Evolutionary conservation across 257 asterid genomes (phyloP), one percentile per base, ranked within the genome.

Genomic region (Nicotiana tabacum): DNA sequence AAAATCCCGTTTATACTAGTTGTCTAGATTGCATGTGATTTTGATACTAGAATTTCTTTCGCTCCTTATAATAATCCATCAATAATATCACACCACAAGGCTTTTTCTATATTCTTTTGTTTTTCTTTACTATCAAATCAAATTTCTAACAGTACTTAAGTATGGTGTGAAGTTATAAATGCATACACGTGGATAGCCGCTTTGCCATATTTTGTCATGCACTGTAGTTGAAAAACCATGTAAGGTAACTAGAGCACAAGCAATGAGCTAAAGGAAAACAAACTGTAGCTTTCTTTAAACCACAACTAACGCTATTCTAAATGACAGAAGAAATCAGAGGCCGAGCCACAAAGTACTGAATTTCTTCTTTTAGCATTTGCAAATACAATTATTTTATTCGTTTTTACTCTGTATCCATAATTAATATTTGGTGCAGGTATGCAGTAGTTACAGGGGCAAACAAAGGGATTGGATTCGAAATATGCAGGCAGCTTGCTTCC

Each of bases 361-460:
- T 21, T 61, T 61, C 66, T 18, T 55, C 56, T 51, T 51, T 2
- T 12, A 55, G 0, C 60, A 55, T 15, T 55, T 55, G 60, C 7
- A 56, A 56, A 4, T 16, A 0, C 1, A 56, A 56, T 4, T 56
- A n/a, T 12, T 29, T 60, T 43, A 2, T 65, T 64, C 21, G 0
- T 27, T 62, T 3, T 48, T 51, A 3, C 58, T 0, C n/a, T 68
- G 9, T 30, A 4, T 60, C 17, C 11, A 53, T 56, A 2, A 43
- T 29, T 55, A 1, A 15, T 61, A 12, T 1, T 5, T 16, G 72
- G 8, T 13, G 62, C 82, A 90, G 92, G 80, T 82, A 76, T 82
- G 94, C 94, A 1, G 89, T 90, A 39, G 91, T 91, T 4, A 91
- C 92, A 5, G 95, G 95, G 33, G 90, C 89, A 53, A 92, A 90